A percentile compares a stretch with the other conserved stretches of the same genome.
Evolutionary conservation across 129 eudicot genomes (phyloP).

Genomic region (Artemisia argyi): DNA sequence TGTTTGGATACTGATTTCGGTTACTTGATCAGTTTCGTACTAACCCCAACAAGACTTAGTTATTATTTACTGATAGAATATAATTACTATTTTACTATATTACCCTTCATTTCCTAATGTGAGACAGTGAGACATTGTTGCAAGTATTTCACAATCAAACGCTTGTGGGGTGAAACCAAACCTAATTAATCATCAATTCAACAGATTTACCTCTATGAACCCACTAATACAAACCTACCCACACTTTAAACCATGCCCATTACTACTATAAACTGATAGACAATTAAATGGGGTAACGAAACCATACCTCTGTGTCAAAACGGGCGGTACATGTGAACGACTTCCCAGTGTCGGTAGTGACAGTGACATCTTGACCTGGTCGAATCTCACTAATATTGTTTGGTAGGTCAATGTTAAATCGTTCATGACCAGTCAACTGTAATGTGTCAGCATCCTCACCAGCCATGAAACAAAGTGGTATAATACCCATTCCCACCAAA

Average conservation of each 20-base stretch:
- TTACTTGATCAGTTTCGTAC: too few species aligned
- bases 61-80: too few species aligned
- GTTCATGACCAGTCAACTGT: constrained; percentile 88
- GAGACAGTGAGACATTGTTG: too few species aligned
- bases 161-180: too few species aligned
- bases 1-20: too few species aligned
- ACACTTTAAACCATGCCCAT: background rate
- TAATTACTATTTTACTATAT: too few species aligned
- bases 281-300: background rate
- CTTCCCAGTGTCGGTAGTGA: constrained; percentile 73
- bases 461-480: constrained; percentile 89
- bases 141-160: too few species aligned
- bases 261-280: background rate
- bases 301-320: constrained; percentile 89
- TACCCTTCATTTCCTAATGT: too few species aligned
- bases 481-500: constrained; percentile 90
- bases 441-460: constrained; percentile 89
- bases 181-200: too few species aligned
- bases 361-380: constrained; percentile 85
- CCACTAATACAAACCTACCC: background rate
- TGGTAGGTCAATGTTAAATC: constrained; percentile 74
- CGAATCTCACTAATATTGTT: constrained; percentile 65
- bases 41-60: too few species aligned
- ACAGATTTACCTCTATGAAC: too few species aligned
- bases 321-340: constrained; percentile 85